Base-by-base conservation (phyloP, 2,329 filamentous ascomycete genomes). In the Fusarium musae region DNA sequence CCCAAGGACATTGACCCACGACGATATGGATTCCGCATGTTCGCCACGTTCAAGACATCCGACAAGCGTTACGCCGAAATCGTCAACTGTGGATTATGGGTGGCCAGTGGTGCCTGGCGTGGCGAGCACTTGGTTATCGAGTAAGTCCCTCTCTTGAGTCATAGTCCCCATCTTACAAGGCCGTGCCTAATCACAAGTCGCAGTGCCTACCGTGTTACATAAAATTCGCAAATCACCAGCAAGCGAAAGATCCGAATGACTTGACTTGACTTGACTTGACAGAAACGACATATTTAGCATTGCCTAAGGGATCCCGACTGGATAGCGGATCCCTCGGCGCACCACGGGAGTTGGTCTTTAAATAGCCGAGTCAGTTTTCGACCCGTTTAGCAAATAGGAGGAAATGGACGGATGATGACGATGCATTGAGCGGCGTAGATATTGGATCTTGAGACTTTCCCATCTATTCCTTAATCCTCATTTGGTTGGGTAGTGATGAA, bases 81-180 rank as follows among this genome's bases (percentile, higher is more conserved):
- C 63, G 82, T 87, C 30, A 87, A 87, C 76, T 86, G 83, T 75
- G 85, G 84, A 9, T 80, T 87, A 59, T 87, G 85, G 85, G 82
- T 87, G 52, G 85, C 85, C 11, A 86, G 84, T 75, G 85, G 85
- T 54, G 84, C 85, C 76, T 85, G 84, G 80, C 83, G 82, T 61
- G 83, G 80, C 60, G 80, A 84, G 28, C 83, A 86, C 74, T 79
- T 86, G 63, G 81, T 86, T 49, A 85, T 85, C 60, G 85, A 86
- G 84, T 86, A 77, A 78, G 82, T 79, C 53, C 34, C 23, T 32
- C 40, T 59, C 28, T 47, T 56, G 66, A 69, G 26, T 57, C 63
- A 57, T 32, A 36, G 32, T 43, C n/a, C n/a, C 42, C 54, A 47
- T 42, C 34, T 56, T 63, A 57, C 50, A 56, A 49, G 53, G 40